phyloP scores from a whole-genome alignment of 768 basidiomycete genomes.

The Tylopilus rubrobrunneus region DNA sequence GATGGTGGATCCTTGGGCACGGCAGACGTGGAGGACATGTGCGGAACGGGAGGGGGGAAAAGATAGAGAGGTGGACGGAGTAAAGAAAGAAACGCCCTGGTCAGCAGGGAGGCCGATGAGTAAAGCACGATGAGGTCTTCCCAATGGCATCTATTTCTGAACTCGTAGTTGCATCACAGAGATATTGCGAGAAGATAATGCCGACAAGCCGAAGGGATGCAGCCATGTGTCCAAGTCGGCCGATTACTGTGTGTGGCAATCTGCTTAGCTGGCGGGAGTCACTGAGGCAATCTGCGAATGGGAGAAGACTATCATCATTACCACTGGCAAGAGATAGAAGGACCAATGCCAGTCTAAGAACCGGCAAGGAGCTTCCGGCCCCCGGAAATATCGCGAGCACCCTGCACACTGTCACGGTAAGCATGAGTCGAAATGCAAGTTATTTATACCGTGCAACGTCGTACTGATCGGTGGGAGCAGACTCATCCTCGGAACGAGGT shows the following conservation, averaged over 20 bases:
- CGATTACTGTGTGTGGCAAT: background rate
- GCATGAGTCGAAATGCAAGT: background rate
- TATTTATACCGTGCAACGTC: background rate
- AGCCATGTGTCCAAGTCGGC: background rate
- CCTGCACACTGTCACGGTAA: background rate
- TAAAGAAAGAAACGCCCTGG: background rate
- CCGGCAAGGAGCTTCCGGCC: too few relatives aligned
- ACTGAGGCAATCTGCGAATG: background rate
- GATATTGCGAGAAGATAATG: background rate
- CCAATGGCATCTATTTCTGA: conserved; percentile 12
- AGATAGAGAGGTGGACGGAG: background rate
- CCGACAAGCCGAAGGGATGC: conserved; percentile 9
- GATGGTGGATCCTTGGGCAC: background rate
- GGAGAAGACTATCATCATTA: background rate
- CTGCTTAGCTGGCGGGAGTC: background rate
- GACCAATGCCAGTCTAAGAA: background rate
- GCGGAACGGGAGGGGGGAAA: background rate
- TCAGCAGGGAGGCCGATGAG: background rate
- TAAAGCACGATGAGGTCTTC: conserved; percentile 1
- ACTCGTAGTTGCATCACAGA: background rate
- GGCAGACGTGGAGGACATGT: conserved; percentile 9
- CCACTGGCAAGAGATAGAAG: background rate
- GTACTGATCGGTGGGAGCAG: background rate
- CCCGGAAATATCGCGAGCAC: too few relatives aligned
- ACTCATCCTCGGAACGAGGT: too few relatives aligned